Conservation (phyloP, 2,329 filamentous ascomycete species). For the Emergomyces orientalis region DNA sequence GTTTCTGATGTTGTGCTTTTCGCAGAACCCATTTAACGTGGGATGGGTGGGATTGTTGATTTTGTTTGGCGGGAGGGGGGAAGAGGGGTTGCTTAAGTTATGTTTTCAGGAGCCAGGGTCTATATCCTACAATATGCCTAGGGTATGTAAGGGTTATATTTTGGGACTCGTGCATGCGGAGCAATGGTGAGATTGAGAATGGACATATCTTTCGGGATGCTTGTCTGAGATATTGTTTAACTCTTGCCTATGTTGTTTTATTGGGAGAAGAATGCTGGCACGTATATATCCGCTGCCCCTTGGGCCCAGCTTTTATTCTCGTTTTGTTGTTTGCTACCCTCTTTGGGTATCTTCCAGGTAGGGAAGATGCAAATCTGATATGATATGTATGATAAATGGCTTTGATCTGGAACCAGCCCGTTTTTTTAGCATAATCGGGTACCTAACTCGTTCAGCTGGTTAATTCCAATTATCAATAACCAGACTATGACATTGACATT, state of each 20-base stretch:
- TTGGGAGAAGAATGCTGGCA: background rate
- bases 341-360: background rate
- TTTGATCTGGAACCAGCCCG: background rate
- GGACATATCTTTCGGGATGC: background rate
- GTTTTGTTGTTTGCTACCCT: background rate
- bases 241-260: no score
- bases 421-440: background rate
- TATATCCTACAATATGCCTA: background rate
- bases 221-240: slow-evolving; percentile 4
- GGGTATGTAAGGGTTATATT: background rate
- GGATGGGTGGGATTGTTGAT: background rate
- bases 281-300: background rate
- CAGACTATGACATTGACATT: background rate
- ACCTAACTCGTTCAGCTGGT: background rate
- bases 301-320: background rate
- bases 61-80: background rate
- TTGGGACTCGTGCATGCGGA: background rate
- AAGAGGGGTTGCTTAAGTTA: background rate
- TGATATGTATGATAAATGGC: background rate
- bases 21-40: background rate
- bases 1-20: background rate
- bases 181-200: background rate
- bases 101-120: background rate
- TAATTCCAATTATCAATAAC: background rate
- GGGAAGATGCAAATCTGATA: background rate